Evolutionary conservation across 2,329 filamentous ascomycete genomes (phyloP), one percentile per base, ranked within the genome.

Genomic region (Pyricularia grisea): DNA sequence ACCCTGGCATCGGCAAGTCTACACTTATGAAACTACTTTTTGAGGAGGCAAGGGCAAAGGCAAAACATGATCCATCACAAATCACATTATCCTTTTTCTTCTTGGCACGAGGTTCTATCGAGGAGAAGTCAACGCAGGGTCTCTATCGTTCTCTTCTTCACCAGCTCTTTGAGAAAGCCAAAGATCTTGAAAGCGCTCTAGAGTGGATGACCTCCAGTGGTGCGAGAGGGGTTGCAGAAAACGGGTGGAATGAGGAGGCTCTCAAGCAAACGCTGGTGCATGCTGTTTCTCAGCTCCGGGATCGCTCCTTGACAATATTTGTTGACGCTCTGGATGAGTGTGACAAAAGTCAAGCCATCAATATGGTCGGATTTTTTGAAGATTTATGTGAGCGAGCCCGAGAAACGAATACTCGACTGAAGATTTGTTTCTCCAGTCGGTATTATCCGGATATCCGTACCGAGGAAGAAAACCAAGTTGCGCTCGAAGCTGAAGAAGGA

Each of bases 291-390:
- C 65, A 20, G 3, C 70, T 75, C n/a, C 64, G 65, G 2, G 60
- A 27, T 14, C n/a, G 50, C 3, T 63, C 25, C 28, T 64, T 74
- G n/a, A 69, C 70, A 0, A 75, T 74, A 0, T 79, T 77, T 30
- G 72, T 80, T 0, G 82, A 85, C 67, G 83, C 83, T 0, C 75
- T 85, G 0, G 83, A 86, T 55, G 84, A 85, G 71, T 84, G 82
- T 69, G 75, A 82, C 7, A 79, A 82, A 67, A 68, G 73, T 1
- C 74, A 85, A 65, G 74, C 81, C 2, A 76, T 76, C 33, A 76
- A 78, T 0, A 83, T 85, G 79, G 73, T 85, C 1, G 61, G 72
- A 0, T 81, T 81, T 68, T 80, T 85, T 14, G 77, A 83, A 67
- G 71, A 76, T 0, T 68, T 85, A 0, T 76, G 77, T 0, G 72